Evolutionary conservation across 2,329 filamentous ascomycete genomes (phyloP).

Genomic region (Cladorrhinum sp.): DNA sequence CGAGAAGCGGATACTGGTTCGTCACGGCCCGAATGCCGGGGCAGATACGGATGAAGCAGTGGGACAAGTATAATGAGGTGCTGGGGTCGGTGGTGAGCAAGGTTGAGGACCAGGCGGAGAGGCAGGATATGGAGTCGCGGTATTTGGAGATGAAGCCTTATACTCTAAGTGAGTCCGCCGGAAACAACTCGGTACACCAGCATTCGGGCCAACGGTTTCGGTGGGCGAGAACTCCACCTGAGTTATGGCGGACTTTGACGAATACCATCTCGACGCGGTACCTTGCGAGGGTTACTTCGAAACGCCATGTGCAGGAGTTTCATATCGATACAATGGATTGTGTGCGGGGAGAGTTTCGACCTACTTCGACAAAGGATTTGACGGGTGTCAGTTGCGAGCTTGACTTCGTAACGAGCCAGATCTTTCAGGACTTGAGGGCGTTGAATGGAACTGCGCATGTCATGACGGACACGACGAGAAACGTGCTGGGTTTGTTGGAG

Average conservation of each 20-base stretch:
- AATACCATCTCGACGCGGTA: slow-evolving; percentile 44
- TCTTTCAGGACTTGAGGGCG: slow-evolving; percentile 41
- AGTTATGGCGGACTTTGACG: slow-evolving; percentile 53
- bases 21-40: slow-evolving; percentile 33
- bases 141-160: slow-evolving; percentile 46
- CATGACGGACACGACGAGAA: not conserved
- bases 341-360: slow-evolving; percentile 39
- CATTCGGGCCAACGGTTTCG: slow-evolving; percentile 1
- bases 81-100: slow-evolving; percentile 46
- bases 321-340: slow-evolving; percentile 53
- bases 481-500: slow-evolving; percentile 35
- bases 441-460: slow-evolving; percentile 15
- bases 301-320: slow-evolving; percentile 42
- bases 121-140: slow-evolving; percentile 38
- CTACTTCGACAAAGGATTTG: slow-evolving; percentile 39
- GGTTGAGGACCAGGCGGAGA: slow-evolving; percentile 45
- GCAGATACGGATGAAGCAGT: slow-evolving; percentile 47
- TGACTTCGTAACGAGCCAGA: slow-evolving; percentile 46
- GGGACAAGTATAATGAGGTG: slow-evolving; percentile 55
- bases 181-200: no score
- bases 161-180: slow-evolving; percentile 26
- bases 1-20: slow-evolving; percentile 59
- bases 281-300: slow-evolving; percentile 47
- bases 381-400: slow-evolving; percentile 37
- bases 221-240: slow-evolving; percentile 24